Evolutionary conservation across 352 stramenopile species (phyloP), one percentile per base, ranked within the genome.

Genomic region (Blastocystis sp.): DNA sequence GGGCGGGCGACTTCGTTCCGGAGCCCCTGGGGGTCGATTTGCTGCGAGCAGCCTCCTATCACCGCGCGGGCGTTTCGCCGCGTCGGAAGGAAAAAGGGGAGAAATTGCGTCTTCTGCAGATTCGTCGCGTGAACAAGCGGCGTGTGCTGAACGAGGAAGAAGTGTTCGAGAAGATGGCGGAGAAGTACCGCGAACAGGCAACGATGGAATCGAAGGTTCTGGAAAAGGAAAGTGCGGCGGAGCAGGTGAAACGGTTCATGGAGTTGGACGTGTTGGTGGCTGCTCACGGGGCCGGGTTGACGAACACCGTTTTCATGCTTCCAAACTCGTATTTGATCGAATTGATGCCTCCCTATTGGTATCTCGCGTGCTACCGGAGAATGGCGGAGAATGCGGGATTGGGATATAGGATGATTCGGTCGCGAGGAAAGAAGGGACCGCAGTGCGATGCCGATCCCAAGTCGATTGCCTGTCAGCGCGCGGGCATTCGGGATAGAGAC

Each of bases 331-430:
- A 81, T 38, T 27, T 81, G 69, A 44, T 81, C 18, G 69, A 81
- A 38, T n/a, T 81, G 9, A 81, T 81, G 69, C 69, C 69, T 21
- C 69, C 69, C 29, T 81, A 81, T 64, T 81, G 69, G 69, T 54
- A 81, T 24, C 42, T 54, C 21, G 69, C 69, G 49, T 81, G 69
- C 40, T 81, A 81, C 40, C 44, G 69, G n/a, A 11, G 69, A 44
- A 11, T 81, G 8, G 24, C 69, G 27, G 69, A 81, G 69, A 59
- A 81, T 63, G 46, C 46, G 7, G 34, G 29, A 1, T n/a, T 81
- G 3, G 29, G 48, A 48, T 81, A 81, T 59, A 48, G n/a, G 42
- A 51, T 81, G 69, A 48, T 81, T 57, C 46, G 69, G n/a, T 57
- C 69, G n/a, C 4, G 3, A 38, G 69, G 69, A 21, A 81, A 81